These are phyloP conservation scores for Lolium perenne DNA, from an alignment of 176 grass and related monocot genomes.

Conservation along the genomic window DNA sequence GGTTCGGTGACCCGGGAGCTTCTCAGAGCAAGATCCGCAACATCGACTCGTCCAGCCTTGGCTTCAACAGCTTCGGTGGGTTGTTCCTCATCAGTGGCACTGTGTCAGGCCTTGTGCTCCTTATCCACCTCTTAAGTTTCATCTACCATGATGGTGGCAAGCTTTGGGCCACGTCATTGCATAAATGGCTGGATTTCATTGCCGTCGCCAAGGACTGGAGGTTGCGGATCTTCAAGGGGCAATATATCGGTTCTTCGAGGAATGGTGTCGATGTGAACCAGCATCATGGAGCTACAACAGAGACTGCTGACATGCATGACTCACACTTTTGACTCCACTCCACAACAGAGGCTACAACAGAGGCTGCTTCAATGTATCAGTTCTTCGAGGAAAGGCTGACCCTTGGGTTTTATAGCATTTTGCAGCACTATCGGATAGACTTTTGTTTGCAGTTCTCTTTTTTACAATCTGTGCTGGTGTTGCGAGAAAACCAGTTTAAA, in stretches of 20 bases:
- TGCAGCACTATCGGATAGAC: neutral
- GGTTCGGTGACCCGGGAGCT: constrained; percentile 42
- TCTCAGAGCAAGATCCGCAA: neutral
- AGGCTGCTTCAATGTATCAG: too few species aligned
- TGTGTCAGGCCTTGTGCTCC: constrained; percentile 36
- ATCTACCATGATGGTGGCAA: neutral
- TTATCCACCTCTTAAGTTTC: constrained; percentile 1
- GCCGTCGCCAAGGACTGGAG: neutral
- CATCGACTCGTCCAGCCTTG: constrained; percentile 37
- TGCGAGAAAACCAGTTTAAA: too few species aligned
- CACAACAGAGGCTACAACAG: neutral
- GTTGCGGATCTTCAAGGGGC: neutral
- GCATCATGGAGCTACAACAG: constrained; percentile 16
- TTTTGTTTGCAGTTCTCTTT: neutral
- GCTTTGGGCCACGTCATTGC: neutral
- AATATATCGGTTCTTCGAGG: neutral
- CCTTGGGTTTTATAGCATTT: neutral
- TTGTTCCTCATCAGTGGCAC: constrained; percentile 68
- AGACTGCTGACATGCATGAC: neutral
- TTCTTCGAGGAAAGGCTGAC: neutral
- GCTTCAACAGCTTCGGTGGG: constrained; percentile 41
- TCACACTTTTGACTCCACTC: neutral
- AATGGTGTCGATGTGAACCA: neutral
- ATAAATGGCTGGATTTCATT: neutral
- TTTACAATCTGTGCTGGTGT: too few species aligned